A percentile compares a stretch with the other conserved stretches of the same genome.
Evolutionary conservation across 306 rosid species (phyloP).

Genomic region (Sicyos edulis): DNA sequence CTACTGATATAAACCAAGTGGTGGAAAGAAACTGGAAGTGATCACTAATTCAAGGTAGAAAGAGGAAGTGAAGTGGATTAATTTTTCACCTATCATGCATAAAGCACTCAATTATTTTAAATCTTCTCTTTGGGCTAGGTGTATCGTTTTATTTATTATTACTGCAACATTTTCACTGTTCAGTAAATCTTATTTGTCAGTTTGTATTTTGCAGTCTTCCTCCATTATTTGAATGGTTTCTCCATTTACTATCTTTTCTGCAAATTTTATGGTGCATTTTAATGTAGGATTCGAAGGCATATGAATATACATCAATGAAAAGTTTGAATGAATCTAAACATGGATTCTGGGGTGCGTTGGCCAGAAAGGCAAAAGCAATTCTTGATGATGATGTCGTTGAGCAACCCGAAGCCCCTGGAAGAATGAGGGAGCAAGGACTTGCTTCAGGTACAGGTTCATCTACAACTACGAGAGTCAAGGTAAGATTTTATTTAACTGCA

Average conservation of each 20-base stretch:
- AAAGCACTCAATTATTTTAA: background rate
- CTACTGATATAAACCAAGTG: too few relatives aligned
- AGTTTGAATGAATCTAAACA: slow-evolving; percentile 64
- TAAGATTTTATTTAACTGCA: slow-evolving; percentile 32
- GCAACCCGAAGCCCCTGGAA: slow-evolving; percentile 39
- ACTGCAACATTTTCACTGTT: background rate
- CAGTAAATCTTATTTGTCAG: background rate
- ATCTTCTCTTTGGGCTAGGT: background rate
- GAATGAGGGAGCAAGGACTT: slow-evolving; percentile 35
- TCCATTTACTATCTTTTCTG: background rate
- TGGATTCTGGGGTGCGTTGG: slow-evolving; percentile 87
- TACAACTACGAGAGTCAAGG: slow-evolving; percentile 50
- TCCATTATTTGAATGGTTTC: background rate
- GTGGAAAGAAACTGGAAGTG: background rate
- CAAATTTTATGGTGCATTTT: slow-evolving; percentile 22
- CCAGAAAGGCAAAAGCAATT: slow-evolving; percentile 85
- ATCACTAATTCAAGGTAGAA: background rate
- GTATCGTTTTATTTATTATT: background rate
- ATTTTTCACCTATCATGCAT: background rate
- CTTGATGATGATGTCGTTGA: slow-evolving; percentile 61
- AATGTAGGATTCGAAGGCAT: slow-evolving; percentile 45
- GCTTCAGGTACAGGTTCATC: background rate
- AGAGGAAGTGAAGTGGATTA: background rate
- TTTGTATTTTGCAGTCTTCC: background rate
- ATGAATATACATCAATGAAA: slow-evolving; percentile 75